Percentiles rank a stretch among this genome's conserved stretches.
Conservation (phyloP, 192 early-diverging fungal genomes). For the Coemansia sp. region DNA sequence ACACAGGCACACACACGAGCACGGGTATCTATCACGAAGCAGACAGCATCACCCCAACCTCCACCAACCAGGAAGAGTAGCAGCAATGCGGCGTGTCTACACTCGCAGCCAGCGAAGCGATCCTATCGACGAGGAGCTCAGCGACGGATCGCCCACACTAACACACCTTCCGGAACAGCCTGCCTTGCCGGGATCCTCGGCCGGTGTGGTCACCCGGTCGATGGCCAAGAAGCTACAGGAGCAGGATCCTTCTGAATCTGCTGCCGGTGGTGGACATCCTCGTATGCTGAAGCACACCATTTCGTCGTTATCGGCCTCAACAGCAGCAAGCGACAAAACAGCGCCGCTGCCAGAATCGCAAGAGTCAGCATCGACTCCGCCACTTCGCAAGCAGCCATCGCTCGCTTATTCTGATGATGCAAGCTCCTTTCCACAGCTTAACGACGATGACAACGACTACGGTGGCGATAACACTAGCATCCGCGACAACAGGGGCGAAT, state of each 20-base stretch:
- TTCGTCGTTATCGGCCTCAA: slow-evolving; percentile 6
- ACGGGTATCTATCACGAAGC: neutral
- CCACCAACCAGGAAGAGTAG: no score
- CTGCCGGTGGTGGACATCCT: neutral
- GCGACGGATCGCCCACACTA: slow-evolving; percentile 27
- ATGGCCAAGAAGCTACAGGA: slow-evolving; percentile 44
- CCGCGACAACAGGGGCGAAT: neutral
- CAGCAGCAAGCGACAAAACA: slow-evolving; percentile 3
- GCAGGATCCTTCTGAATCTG: slow-evolving; percentile 3
- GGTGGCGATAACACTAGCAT: no score
- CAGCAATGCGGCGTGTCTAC: neutral
- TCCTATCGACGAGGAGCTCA: neutral
- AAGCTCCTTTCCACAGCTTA: neutral
- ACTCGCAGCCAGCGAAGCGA: slow-evolving; percentile 1
- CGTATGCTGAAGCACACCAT: slow-evolving; percentile 1
- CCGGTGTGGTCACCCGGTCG: slow-evolving; percentile 44
- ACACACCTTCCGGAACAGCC: slow-evolving; percentile 6
- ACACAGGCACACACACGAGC: neutral
- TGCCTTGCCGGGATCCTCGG: neutral
- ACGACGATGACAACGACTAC: neutral
- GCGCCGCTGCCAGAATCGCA: slow-evolving; percentile 6
- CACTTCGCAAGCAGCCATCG: slow-evolving; percentile 4
- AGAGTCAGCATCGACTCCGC: slow-evolving; percentile 3
- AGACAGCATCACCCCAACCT: neutral
- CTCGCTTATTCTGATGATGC: neutral